Conservation (phyloP, 139 green algal genomes). For the Closterium sp. region DNA sequence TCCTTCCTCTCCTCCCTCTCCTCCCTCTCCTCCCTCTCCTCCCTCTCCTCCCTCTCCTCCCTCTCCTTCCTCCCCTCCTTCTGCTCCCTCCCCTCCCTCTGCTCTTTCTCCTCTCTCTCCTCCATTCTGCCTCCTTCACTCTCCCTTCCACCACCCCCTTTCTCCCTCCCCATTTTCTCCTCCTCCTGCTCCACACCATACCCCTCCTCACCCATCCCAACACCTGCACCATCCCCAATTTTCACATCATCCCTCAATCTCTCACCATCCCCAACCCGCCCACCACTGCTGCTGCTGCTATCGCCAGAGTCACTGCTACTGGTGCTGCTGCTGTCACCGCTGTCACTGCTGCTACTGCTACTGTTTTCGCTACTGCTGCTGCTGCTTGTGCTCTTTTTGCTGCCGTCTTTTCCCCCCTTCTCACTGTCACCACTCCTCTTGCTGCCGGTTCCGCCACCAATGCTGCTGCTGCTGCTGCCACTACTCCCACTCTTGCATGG, state of each 20-base stretch:
- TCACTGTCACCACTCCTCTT: neutral
- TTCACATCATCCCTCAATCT: neutral
- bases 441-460: neutral
- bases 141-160: neutral
- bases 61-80: no score
- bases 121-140: neutral
- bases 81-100: no score
- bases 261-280: neutral
- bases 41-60: no score
- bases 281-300: neutral
- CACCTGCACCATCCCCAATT: neutral
- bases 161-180: neutral
- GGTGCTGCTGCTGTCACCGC: neutral
- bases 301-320: no score
- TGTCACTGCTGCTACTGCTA: neutral
- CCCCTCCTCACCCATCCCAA: neutral
- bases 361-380: neutral
- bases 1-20: no score
- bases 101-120: no score
- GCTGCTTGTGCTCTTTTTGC: neutral
- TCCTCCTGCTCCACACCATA: neutral
- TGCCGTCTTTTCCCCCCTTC: neutral
- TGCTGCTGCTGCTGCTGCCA: neutral
- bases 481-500: neutral
- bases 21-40: neutral